phyloP scores from a whole-genome alignment of 495 filamentous ascomycete species.

The Rhypophila decipiens region DNA sequence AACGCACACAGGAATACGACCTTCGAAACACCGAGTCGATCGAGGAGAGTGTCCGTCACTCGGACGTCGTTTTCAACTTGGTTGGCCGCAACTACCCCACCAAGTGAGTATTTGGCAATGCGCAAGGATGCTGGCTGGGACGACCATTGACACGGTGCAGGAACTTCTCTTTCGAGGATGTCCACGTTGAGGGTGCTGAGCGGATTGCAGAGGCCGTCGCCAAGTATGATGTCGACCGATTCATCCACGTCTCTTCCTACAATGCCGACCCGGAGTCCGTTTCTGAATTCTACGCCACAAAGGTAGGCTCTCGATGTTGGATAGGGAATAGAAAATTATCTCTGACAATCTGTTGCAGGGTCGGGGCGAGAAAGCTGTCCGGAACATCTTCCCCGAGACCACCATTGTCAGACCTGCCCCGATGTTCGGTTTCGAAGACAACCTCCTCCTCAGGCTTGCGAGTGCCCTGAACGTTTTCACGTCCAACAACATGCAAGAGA shows the following conservation, averaged over 20 bases:
- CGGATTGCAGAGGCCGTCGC: conserved; percentile 92
- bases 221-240: conserved; percentile 97
- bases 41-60: conserved; percentile 93
- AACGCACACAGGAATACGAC: conserved; percentile 72
- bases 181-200: conserved; percentile 90
- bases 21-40: conserved; percentile 92
- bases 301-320: conserved; percentile 46
- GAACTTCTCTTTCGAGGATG: conserved; percentile 90
- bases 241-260: conserved; percentile 93
- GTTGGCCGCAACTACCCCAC: conserved; percentile 91
- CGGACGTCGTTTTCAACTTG: conserved; percentile 95
- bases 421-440: conserved; percentile 91
- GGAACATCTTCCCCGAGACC: conserved; percentile 92
- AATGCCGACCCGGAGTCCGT: conserved; percentile 76
- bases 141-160: conserved; percentile 39
- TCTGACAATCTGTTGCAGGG: conserved; percentile 43
- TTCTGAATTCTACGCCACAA: conserved; percentile 84
- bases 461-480: conserved; percentile 73
- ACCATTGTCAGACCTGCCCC: conserved; percentile 95
- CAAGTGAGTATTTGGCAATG: conserved; percentile 58
- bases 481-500: conserved; percentile 86
- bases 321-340: background rate
- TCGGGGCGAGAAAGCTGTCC: conserved; percentile 73
- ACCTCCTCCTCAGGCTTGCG: conserved; percentile 80
- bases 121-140: background rate